Evolutionary conservation across 2,329 filamentous ascomycete species (phyloP), one percentile per base, ranked within the genome.

Genomic region (Botrytis aclada): DNA sequence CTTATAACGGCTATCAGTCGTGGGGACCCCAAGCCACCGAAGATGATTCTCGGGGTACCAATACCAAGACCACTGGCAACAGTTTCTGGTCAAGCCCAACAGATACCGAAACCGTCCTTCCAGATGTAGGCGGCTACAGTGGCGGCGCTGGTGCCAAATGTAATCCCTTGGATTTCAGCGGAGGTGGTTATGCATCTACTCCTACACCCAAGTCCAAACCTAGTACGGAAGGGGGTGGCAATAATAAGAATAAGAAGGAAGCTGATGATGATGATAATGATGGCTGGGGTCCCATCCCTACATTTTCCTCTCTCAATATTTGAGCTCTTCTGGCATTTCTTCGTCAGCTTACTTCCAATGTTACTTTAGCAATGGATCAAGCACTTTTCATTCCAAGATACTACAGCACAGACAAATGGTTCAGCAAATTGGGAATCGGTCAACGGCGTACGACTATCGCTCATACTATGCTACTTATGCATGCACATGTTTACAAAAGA

Each of bases 401-500:
- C 34, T 29, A 54, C 18, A 41, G 2, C 34, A 41, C 10, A 69
- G 8, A 7, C 5, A 56, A 29, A n/a, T 12, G 62, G 62, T 34
- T 25, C 18, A 4, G 39, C 25, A 2, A 63, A 29, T 14, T 32
- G 39, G 61, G 9, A 12, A 7, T 41, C 9, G 47, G n/a, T 25
- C 10, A 69, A 69, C 16, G 9, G 45, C 47, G 25, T 25, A 39
- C 25, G 25, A n/a, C 4, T 7, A 39, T 41, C 29, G 41, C 37
- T 43, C 39, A 51, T 32, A 43, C 6, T 66, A 39, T 47, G 5
- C n/a, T 64, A 45, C 41, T 20, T 29, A 67, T 22, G 29, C 47
- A 67, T 54, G 41, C 34, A 56, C 37, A 22, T 56, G 65, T 56
- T 69, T 56, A n/a, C 47, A 69, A 16, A 37, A 69, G n/a, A 69